Evolutionary conservation across 2,329 filamentous ascomycete genomes (phyloP).

Genomic region (Hymenoscyphus repandus): DNA sequence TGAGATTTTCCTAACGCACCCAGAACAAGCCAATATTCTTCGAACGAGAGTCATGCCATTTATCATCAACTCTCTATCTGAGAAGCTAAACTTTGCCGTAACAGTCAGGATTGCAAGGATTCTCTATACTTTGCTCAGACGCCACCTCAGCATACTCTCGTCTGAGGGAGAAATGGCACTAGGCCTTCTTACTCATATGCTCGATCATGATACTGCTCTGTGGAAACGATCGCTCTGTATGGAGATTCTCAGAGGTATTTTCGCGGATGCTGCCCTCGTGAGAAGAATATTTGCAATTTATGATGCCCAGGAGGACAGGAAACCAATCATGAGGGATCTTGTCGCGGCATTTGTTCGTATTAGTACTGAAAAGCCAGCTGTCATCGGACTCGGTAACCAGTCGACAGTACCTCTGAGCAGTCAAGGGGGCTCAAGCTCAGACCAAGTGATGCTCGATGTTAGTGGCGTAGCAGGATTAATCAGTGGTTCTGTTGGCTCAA

Average conservation of each 20-base stretch:
- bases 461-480: slow-evolving; percentile 86
- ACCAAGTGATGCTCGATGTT: slow-evolving; percentile 85
- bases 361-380: slow-evolving; percentile 80
- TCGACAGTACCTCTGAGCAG: slow-evolving; percentile 72
- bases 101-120: slow-evolving; percentile 80
- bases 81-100: slow-evolving; percentile 72
- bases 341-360: slow-evolving; percentile 87
- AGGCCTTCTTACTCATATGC: slow-evolving; percentile 73
- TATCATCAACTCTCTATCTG: slow-evolving; percentile 70
- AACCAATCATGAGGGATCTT: slow-evolving; percentile 72
- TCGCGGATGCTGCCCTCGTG: slow-evolving; percentile 72
- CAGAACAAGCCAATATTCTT: slow-evolving; percentile 76
- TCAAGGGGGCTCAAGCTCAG: slow-evolving; percentile 54
- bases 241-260: slow-evolving; percentile 83
- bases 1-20: slow-evolving; percentile 70
- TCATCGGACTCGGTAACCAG: slow-evolving; percentile 85
- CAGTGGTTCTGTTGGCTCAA: slow-evolving; percentile 61
- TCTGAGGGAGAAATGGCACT: slow-evolving; percentile 80
- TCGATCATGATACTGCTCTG: slow-evolving; percentile 76
- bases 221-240: slow-evolving; percentile 92
- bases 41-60: slow-evolving; percentile 76
- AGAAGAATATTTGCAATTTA: slow-evolving; percentile 76
- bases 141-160: slow-evolving; percentile 69
- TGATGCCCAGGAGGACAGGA: slow-evolving; percentile 67
- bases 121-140: slow-evolving; percentile 72